phyloP scores from a whole-genome alignment of 805 yeast species.

The Candida manassasensis region DNA sequence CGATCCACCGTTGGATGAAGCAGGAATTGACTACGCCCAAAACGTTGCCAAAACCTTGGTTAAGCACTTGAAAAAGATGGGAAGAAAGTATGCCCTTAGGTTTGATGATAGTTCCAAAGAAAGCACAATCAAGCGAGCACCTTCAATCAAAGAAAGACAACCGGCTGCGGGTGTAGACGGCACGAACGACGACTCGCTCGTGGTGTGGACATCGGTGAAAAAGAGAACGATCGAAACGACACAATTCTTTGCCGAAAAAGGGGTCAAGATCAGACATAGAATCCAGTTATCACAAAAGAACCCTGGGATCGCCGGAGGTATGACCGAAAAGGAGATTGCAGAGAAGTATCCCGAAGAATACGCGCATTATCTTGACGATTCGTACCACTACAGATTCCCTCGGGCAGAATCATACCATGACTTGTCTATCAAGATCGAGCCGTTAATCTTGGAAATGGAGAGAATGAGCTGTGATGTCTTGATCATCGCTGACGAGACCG shows the following conservation, averaged over 20 bases:
- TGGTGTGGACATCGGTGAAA: constrained; percentile 95
- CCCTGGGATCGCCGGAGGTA: constrained; percentile 80
- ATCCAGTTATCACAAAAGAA: constrained; percentile 82
- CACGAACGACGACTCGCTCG: constrained; percentile 54
- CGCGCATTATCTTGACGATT: constrained; percentile 62
- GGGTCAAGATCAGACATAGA: constrained; percentile 66
- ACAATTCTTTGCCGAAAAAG: constrained; percentile 55
- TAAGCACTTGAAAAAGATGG: constrained; percentile 29
- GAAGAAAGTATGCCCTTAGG: constrained; percentile 27
- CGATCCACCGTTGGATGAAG: constrained; percentile 79
- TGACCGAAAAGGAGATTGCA: constrained; percentile 57
- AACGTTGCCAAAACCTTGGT: constrained; percentile 56
- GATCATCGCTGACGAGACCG: constrained; percentile 90
- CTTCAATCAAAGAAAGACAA: constrained; percentile 35
- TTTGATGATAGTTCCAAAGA: constrained; percentile 3
- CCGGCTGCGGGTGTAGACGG: constrained; percentile 54
- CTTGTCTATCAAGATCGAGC: constrained; percentile 90
- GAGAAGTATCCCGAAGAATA: constrained; percentile 65
- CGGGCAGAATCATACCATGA: constrained; percentile 96
- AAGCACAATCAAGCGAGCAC: constrained; percentile 1
- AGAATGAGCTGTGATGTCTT: constrained; percentile 82
- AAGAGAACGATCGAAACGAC: constrained; percentile 80
- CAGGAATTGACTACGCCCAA: constrained; percentile 64
- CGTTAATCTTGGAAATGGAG: constrained; percentile 89
- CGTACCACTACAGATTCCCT: constrained; percentile 89